Evolutionary conservation across 192 early-diverging fungal species (phyloP).

Genomic region (Piromyces sp.): DNA sequence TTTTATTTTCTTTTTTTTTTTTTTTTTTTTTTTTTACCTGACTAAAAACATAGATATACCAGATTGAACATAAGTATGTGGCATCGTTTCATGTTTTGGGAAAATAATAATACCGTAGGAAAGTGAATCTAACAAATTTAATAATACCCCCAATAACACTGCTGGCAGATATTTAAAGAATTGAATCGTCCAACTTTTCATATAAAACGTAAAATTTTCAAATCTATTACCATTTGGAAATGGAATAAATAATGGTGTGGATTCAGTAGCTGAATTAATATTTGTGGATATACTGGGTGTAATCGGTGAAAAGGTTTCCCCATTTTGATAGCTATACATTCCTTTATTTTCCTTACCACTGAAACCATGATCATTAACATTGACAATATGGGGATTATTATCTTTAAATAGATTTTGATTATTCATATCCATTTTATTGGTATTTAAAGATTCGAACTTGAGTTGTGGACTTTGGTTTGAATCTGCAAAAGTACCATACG

Average conservation of each 20-base stretch:
- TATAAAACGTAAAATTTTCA: too few species aligned
- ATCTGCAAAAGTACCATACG: too few species aligned
- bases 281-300: neutral
- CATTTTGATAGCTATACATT: too few species aligned
- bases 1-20: too few species aligned
- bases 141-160: conserved; percentile 69
- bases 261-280: neutral
- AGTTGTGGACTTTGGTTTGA: too few species aligned
- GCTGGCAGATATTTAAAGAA: conserved; percentile 41
- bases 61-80: conserved; percentile 23
- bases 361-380: too few species aligned
- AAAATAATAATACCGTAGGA: conserved; percentile 69
- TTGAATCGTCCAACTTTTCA: neutral
- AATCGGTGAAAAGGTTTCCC: neutral
- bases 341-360: too few species aligned
- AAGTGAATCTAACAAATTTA: conserved; percentile 86
- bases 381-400: too few species aligned
- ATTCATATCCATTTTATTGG: too few species aligned
- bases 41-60: conserved; percentile 95
- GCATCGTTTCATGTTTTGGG: conserved; percentile 46
- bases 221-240: too few species aligned
- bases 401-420: too few species aligned
- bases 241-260: neutral
- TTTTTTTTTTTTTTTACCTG: conserved; percentile 16
- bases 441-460: too few species aligned